Conservation (phyloP, 805 yeast genomes). For the Metschnikowia colocasiae region DNA sequence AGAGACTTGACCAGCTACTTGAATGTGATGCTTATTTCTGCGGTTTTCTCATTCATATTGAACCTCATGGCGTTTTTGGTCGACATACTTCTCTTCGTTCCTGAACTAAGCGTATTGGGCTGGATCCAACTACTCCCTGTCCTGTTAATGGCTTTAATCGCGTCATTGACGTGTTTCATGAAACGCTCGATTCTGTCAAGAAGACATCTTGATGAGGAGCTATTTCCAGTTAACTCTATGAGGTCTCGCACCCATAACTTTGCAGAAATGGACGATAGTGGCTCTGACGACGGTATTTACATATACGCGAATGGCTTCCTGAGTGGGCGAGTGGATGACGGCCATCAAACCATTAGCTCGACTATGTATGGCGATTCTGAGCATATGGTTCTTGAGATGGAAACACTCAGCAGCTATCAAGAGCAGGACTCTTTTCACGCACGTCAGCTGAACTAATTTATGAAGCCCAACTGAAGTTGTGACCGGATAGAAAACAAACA, state of each 20-base stretch:
- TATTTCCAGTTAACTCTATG: constrained; percentile 7
- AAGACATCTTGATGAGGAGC: constrained; percentile 33
- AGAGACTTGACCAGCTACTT: constrained; percentile 30
- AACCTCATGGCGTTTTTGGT: constrained; percentile 73
- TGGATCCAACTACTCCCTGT: constrained; percentile 79
- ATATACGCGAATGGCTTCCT: constrained; percentile 42
- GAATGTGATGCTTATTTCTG: constrained; percentile 51
- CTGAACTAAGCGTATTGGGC: constrained; percentile 75
- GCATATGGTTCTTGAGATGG: constrained; percentile 1
- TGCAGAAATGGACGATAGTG: constrained; percentile 25
- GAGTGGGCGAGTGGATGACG: constrained; percentile 17
- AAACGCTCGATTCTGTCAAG: constrained; percentile 62
- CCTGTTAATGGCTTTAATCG: constrained; percentile 57
- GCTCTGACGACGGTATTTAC: constrained; percentile 42
- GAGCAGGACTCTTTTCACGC: not conserved
- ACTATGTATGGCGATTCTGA: not conserved
- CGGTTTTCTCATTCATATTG: constrained; percentile 66
- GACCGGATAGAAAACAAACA: not conserved
- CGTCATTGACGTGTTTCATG: constrained; percentile 66
- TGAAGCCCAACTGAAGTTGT: not conserved
- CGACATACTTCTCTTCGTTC: constrained; percentile 74
- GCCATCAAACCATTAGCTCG: not conserved
- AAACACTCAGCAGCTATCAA: not conserved
- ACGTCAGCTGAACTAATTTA: not conserved
- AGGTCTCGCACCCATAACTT: constrained; percentile 4